Base-by-base conservation (phyloP, 352 stramenopile species). In the Phytophthora citrophthora region DNA sequence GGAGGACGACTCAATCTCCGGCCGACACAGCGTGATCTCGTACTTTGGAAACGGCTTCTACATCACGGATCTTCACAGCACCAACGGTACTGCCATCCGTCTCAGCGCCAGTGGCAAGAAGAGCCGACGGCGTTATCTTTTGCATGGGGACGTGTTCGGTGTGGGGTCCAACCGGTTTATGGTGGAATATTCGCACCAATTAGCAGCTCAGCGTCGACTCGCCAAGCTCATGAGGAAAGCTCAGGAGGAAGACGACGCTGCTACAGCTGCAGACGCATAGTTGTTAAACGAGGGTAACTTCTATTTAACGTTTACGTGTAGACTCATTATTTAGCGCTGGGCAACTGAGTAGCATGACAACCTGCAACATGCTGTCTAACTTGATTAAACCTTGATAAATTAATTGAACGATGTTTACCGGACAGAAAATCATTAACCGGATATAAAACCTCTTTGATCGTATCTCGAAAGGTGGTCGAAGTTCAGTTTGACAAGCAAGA, bases 161-260 rank as follows among this genome's bases (percentile, higher is more conserved):
- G 79, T 95, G 49, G 87, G 85, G n/a, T 83, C 81, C 16, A 95
- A 92, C 43, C 82, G 86, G 12, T 95, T 95, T 53, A 80, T 91
- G 32, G 81, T 94, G 24, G 84, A 95, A 67, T 92, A 94, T 61
- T 77, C 83, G 40, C 81, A 90, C 46, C 78, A 92, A 61, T 54
- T 93, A 40, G 73, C 54, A 52, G 66, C 54, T 1, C 70, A 72
- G 40, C 54, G 64, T 61, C 57, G 59, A 31, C 57, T 72, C 51
- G 32, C 55, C 27, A 31, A 67, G 58, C 63, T 76, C 41, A 63
- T 74, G 57, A 47, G 55, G 47, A 51, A 67, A 36, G 46, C 50
- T 61, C 53, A 74, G 49, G 56, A 64, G 10, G 51, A 64, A 13
- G 62, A 71, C 11, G 56, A 63, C 34, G 54, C 45, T 15, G 55